Conservation (phyloP, 2,329 filamentous ascomycete genomes). For the Fusarium pilosicola region DNA sequence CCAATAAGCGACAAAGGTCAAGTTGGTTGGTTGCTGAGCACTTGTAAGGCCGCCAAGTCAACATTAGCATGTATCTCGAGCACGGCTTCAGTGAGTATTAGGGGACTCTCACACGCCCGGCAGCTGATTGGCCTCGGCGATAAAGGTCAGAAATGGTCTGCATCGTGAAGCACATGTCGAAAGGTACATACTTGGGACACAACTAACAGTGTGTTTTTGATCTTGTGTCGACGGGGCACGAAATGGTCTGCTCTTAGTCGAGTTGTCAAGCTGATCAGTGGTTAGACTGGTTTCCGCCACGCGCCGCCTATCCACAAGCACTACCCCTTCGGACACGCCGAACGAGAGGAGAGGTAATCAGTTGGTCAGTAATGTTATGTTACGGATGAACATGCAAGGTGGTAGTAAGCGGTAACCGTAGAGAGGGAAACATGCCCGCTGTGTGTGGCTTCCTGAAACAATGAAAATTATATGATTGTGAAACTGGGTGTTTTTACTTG, state of each 20-base stretch:
- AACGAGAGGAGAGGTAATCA: conserved; percentile 11
- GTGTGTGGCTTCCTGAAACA: conserved; percentile 13
- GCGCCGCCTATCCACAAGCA: conserved; percentile 32
- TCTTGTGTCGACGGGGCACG: neutral
- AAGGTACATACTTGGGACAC: conserved; percentile 10
- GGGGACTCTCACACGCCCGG: neutral
- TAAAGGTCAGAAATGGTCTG: neutral
- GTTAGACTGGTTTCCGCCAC: conserved; percentile 31
- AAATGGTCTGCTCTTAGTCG: conserved; percentile 1
- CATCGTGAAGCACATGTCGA: conserved; percentile 14
- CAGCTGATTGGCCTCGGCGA: neutral
- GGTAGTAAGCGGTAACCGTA: conserved; percentile 4
- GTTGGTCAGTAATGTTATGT: neutral
- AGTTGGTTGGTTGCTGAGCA: neutral
- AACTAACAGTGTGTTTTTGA: neutral
- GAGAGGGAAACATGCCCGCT: neutral
- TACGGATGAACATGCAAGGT: neutral
- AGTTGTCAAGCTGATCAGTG: conserved; percentile 23
- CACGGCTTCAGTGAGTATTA: neutral
- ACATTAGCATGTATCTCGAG: neutral
- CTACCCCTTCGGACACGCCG: conserved; percentile 35
- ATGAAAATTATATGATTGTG: neutral
- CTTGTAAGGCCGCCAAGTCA: neutral
- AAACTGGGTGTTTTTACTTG: neutral
- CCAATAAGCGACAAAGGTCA: conserved; percentile 12